Conservation (phyloP, 495 filamentous ascomycete genomes). For the Cercophora newfieldiana region DNA sequence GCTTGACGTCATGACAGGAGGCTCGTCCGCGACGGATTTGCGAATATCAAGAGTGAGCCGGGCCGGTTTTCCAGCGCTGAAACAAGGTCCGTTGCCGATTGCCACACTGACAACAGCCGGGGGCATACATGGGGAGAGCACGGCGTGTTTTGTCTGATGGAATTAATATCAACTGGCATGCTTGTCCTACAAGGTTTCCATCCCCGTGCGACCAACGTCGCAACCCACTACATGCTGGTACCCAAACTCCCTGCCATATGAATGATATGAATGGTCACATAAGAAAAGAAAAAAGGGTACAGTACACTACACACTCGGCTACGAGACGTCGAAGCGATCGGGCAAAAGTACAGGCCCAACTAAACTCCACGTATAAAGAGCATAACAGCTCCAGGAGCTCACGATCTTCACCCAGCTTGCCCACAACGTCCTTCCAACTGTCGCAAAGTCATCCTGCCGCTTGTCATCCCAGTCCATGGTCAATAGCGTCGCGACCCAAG, state of each 20-base stretch:
- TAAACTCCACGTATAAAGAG: slow-evolving; percentile 89
- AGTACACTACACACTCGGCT: neutral
- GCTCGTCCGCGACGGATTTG: neutral
- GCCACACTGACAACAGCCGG: neutral
- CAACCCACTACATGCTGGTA: slow-evolving; percentile 5
- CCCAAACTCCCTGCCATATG: slow-evolving; percentile 9
- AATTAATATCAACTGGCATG: neutral
- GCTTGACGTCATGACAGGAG: slow-evolving; percentile 1
- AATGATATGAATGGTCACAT: neutral
- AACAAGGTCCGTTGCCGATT: neutral
- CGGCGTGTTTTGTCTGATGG: neutral
- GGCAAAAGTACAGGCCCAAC: slow-evolving; percentile 83
- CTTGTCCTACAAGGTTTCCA: neutral
- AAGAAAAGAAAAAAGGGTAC: neutral
- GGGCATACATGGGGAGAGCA: neutral
- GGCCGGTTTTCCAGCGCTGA: neutral
- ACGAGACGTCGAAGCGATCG: slow-evolving; percentile 67
- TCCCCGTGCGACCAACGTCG: neutral
- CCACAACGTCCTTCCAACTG: slow-evolving; percentile 93
- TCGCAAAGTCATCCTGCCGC: slow-evolving; percentile 70
- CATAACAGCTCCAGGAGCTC: slow-evolving; percentile 95
- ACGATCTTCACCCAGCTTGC: slow-evolving; percentile 99
- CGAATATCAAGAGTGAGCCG: neutral
- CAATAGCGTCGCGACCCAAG: slow-evolving; percentile 91
- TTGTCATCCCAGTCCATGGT: slow-evolving; percentile 75